These are phyloP conservation scores for Gracilaria gracilis DNA, from an alignment of 23 red algal genomes.

Conservation along the genomic window DNA sequence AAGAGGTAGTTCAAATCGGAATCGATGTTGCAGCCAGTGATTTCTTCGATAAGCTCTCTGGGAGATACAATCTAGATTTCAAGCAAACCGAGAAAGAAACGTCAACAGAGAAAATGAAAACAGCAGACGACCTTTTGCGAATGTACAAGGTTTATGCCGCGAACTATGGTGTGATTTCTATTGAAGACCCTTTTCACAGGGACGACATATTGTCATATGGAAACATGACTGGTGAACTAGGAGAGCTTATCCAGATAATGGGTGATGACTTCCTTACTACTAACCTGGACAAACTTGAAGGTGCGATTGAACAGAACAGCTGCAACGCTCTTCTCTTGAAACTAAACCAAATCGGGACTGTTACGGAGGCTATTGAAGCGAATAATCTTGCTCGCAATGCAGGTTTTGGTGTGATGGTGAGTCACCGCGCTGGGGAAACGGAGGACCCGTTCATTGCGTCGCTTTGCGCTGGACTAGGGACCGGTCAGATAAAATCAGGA, in stretches of 20 bases:
- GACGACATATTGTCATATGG: conserved; percentile 86
- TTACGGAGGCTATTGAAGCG: conserved; percentile 95
- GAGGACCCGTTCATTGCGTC: conserved; percentile 98
- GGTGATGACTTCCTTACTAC: conserved; percentile 95
- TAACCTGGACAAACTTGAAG: conserved; percentile 85
- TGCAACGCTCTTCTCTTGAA: conserved; percentile 96
- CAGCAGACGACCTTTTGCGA: conserved; percentile 67
- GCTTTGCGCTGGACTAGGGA: conserved; percentile 87
- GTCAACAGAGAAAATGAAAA: conserved; percentile 46
- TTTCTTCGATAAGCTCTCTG: conserved; percentile 69
- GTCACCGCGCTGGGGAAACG: conserved; percentile 92
- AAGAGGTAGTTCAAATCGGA: conserved; percentile 80
- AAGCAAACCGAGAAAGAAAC: conserved; percentile 70
- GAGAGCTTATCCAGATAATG: conserved; percentile 87
- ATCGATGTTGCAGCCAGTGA: conserved; percentile 89
- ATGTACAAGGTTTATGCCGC: conserved; percentile 84
- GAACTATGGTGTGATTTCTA: conserved; percentile 83
- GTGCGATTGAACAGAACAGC: conserved; percentile 79
- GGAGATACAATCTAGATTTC: conserved; percentile 91
- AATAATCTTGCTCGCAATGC: conserved; percentile 76
- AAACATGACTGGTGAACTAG: conserved; percentile 84
- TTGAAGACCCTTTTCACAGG: conserved; percentile 95
- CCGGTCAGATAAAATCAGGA: conserved; percentile 96
- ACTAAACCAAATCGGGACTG: conserved; percentile 96
- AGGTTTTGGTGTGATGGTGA: conserved; percentile 96